phyloP scores from a whole-genome alignment of 345 rosid genomes.

The Lumnitzera littorea region DNA sequence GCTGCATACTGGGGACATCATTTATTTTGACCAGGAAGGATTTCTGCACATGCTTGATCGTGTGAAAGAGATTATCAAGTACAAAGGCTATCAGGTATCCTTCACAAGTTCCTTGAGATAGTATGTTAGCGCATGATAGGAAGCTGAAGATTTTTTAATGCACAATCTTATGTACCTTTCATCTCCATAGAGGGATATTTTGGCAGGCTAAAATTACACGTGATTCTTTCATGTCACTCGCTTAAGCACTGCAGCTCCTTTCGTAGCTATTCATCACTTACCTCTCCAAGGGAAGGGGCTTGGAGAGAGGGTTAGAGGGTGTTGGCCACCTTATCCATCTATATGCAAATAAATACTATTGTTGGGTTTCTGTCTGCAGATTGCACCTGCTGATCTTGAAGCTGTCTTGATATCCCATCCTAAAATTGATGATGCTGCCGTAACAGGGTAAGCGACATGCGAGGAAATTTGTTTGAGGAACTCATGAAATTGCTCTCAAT shows the following conservation, averaged over 20 bases:
- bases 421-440: slow-evolving; percentile 65
- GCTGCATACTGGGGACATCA: slow-evolving; percentile 87
- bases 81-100: slow-evolving; percentile 82
- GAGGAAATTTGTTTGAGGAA: background rate
- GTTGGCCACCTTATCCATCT: background rate
- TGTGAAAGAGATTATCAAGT: slow-evolving; percentile 77
- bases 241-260: too few species aligned
- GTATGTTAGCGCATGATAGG: too few species aligned
- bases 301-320: too few species aligned
- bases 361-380: slow-evolving; percentile 27
- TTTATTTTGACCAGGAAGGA: slow-evolving; percentile 69
- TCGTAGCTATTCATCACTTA: too few species aligned
- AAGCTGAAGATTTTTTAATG: too few species aligned
- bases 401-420: slow-evolving; percentile 64
- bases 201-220: too few species aligned
- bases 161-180: too few species aligned
- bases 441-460: slow-evolving; percentile 43
- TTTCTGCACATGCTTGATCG: slow-evolving; percentile 59
- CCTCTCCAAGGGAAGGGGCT: too few species aligned
- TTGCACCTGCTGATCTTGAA: slow-evolving; percentile 90
- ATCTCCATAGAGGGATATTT: too few species aligned
- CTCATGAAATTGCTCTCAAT: background rate
- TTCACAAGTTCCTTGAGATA: too few species aligned
- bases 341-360: background rate
- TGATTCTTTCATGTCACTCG: too few species aligned